phyloP scores from a whole-genome alignment of 2,329 filamentous ascomycete species.

The Xylariomycetidae sp. region DNA sequence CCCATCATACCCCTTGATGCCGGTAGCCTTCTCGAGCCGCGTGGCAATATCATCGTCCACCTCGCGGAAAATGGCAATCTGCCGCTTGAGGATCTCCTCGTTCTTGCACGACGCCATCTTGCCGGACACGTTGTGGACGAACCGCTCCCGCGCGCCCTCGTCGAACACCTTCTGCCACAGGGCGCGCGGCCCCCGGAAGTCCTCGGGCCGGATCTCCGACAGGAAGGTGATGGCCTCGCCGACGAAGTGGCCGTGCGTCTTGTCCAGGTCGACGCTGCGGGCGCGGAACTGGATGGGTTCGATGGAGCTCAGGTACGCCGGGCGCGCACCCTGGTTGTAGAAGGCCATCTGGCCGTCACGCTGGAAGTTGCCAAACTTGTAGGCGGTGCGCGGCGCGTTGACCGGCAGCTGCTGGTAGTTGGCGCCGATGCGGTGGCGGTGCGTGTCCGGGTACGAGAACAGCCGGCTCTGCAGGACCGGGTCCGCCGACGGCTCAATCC shows the following conservation, averaged over 20 bases:
- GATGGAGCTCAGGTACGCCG: constrained; percentile 42
- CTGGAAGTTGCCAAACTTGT: constrained; percentile 57
- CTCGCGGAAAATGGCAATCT: constrained; percentile 60
- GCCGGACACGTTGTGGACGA: constrained; percentile 53
- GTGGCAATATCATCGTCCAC: constrained; percentile 52
- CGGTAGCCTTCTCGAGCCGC: constrained; percentile 56
- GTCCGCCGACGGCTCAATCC: constrained; percentile 63
- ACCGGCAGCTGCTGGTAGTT: constrained; percentile 56
- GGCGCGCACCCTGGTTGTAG: constrained; percentile 59
- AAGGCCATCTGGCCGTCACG: constrained; percentile 66
- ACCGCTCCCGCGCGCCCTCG: constrained; percentile 49
- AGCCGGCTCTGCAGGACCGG: constrained; percentile 63
- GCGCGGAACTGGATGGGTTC: constrained; percentile 29
- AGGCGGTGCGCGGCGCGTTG: constrained; percentile 42
- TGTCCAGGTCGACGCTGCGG: constrained; percentile 31
- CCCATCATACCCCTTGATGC: constrained; percentile 53
- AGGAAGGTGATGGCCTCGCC: constrained; percentile 32
- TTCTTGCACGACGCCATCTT: constrained; percentile 55
- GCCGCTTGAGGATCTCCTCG: constrained; percentile 55
- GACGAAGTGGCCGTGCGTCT: constrained; percentile 32
- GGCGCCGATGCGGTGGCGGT: constrained; percentile 49
- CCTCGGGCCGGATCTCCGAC: constrained; percentile 32
- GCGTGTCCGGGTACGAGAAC: constrained; percentile 65
- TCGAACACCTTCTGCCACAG: constrained; percentile 59
- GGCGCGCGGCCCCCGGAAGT: constrained; percentile 43